phyloP scores from a whole-genome alignment of 2,329 filamentous ascomycete species.

The Colletotrichum somersetense region DNA sequence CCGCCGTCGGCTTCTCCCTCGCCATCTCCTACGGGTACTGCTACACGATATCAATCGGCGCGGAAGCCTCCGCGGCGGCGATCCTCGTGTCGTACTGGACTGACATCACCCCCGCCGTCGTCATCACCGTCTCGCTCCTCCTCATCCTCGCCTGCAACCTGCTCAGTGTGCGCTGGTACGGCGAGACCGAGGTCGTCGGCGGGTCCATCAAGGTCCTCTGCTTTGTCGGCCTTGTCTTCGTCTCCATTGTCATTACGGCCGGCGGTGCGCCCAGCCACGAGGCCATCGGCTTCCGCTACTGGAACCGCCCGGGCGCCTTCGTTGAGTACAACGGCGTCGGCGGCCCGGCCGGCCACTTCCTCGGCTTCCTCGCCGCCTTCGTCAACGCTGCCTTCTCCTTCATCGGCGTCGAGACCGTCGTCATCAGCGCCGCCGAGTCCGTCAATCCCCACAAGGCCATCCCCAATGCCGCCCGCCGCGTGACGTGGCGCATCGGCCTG shows the following conservation, averaged over 20 bases:
- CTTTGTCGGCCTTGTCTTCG: slow-evolving; percentile 65
- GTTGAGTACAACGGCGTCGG: slow-evolving; percentile 63
- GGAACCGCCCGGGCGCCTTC: slow-evolving; percentile 58
- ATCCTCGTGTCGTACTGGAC: slow-evolving; percentile 61
- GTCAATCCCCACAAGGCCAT: slow-evolving; percentile 57
- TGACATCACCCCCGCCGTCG: slow-evolving; percentile 55
- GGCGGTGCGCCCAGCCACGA: slow-evolving; percentile 63
- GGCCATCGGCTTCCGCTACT: slow-evolving; percentile 59
- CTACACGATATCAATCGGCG: slow-evolving; percentile 59
- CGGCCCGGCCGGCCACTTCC: slow-evolving; percentile 64
- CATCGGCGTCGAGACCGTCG: slow-evolving; percentile 53
- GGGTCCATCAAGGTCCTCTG: slow-evolving; percentile 61
- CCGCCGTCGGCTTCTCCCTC: slow-evolving; percentile 57
- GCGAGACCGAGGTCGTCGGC: slow-evolving; percentile 59
- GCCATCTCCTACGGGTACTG: slow-evolving; percentile 63
- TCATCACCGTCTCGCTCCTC: slow-evolving; percentile 58
- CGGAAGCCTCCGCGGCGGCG: slow-evolving; percentile 56
- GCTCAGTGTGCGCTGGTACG: slow-evolving; percentile 58
- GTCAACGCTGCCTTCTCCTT: slow-evolving; percentile 58
- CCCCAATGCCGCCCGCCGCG: slow-evolving; percentile 58
- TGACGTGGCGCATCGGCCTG: slow-evolving; percentile 59
- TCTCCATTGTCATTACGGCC: slow-evolving; percentile 57
- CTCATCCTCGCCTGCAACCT: slow-evolving; percentile 56
- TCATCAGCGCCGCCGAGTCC: slow-evolving; percentile 59
- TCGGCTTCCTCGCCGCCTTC: slow-evolving; percentile 68